Evolutionary conservation across 1,139 yeast species (phyloP).

Genomic region (Spathaspora sp.): DNA sequence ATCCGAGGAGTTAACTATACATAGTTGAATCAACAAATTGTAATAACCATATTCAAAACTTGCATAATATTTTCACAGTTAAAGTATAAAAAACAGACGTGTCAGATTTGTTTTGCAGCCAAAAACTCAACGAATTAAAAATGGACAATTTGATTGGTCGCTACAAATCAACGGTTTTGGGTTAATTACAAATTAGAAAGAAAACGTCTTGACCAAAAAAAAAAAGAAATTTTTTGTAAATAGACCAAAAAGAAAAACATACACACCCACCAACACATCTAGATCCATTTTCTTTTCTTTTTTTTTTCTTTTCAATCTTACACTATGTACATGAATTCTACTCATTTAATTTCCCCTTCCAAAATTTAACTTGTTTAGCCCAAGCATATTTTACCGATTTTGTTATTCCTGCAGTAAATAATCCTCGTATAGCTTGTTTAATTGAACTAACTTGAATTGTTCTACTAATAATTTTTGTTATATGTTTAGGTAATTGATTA

Average conservation of each 20-base stretch:
- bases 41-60: no score
- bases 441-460: conserved; percentile 72
- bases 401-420: conserved; percentile 79
- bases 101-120: neutral
- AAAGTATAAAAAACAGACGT: neutral
- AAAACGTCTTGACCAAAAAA: no score
- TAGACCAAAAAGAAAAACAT: neutral
- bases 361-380: conserved; percentile 56
- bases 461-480: conserved; percentile 48
- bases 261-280: neutral
- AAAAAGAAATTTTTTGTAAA: neutral
- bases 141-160: no score
- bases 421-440: conserved; percentile 77
- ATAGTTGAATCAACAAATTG: no score
- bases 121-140: neutral
- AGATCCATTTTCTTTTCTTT: no score
- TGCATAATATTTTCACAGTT: no score
- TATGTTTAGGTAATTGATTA: conserved; percentile 30
- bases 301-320: neutral
- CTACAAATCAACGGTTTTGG: neutral
- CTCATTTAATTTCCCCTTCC: conserved; percentile 52
- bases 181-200: no score
- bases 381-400: conserved; percentile 75
- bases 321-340: conserved; percentile 26
- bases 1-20: neutral